phyloP scores from a whole-genome alignment of 2,329 filamentous ascomycete genomes.

The Phaeomoniella chlamydospora region DNA sequence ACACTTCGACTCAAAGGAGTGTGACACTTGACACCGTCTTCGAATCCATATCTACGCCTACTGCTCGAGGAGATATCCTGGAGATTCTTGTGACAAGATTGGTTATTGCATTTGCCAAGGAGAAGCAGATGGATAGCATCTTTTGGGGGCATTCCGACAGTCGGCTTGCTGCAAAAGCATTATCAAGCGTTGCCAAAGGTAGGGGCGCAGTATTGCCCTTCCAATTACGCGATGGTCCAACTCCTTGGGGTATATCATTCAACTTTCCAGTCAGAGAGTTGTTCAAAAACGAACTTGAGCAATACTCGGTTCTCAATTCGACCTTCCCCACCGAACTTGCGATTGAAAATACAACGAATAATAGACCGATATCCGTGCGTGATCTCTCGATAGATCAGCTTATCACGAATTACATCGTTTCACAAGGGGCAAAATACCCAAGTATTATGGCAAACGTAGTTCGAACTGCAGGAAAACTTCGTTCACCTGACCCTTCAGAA shows the following conservation, averaged over 20 bases:
- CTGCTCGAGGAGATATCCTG: constrained; percentile 60
- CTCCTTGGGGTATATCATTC: constrained; percentile 43
- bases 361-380: constrained; percentile 33
- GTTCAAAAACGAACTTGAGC: constrained; percentile 62
- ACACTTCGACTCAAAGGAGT: not conserved
- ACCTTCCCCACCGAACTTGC: constrained; percentile 34
- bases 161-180: constrained; percentile 67
- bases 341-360: constrained; percentile 15
- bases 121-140: constrained; percentile 50
- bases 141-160: constrained; percentile 81
- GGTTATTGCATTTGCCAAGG: constrained; percentile 50
- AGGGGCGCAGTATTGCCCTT: constrained; percentile 72
- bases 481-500: constrained; percentile 19
- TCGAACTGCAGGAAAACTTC: constrained; percentile 72
- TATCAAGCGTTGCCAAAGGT: constrained; percentile 82
- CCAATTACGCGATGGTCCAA: constrained; percentile 62
- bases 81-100: constrained; percentile 58
- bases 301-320: constrained; percentile 44
- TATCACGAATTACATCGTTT: constrained; percentile 76
- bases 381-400: constrained; percentile 82
- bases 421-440: constrained; percentile 73
- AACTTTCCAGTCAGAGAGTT: constrained; percentile 77
- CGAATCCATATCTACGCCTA: constrained; percentile 36
- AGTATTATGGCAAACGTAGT: constrained; percentile 93
- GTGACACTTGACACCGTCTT: constrained; percentile 2